Evolutionary conservation across 208 protist genomes (phyloP), one percentile per base, ranked within the genome.

Genomic region (Phytomonas sp.): DNA sequence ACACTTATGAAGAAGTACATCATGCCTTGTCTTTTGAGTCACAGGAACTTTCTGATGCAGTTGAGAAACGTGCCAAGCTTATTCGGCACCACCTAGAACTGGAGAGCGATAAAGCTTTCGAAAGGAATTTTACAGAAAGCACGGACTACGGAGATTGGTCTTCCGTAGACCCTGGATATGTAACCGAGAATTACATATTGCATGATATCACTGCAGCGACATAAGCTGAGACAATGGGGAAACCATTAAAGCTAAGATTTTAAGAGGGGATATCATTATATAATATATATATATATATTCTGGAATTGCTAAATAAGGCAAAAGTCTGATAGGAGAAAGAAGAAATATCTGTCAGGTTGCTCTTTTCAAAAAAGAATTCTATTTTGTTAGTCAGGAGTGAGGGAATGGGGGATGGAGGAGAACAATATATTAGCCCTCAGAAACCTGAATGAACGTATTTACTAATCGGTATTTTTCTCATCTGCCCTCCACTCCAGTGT

Each of bases 1-100:
- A 83, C 78, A 93, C 91, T 30, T 92, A 92, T 73, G 85, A 92
- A 56, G 91, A 94, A 76, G 67, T 96, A 40, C 81, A 89, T 34
- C 83, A 89, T 56, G 80, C 83, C 7, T 77, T 96, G 8, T 76
- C 70, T 37, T 89, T 94, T 63, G 78, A 91, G 63, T 83, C 85
- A 60, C 76, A 79, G 64, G 88, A 94, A 72, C 70, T 94, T 60
- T 63, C 76, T 64, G 61, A 68, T 19, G 61, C 80, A 14, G 81
- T 83, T 34, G 79, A 82, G 33, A 74, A 86, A 62, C 74, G 72
- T 29, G 76, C 76, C 29, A 11, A 45, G 62, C 29, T 59, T 49
- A 33, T 74, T 63, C 71, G 68, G 23, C 71, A 69, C 3, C 75
- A 71, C 10, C 71, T 63, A 26, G 33, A 63, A n/a, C 45, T 87